Percentiles rank a stretch among this genome's conserved stretches.
Evolutionary conservation across 495 filamentous ascomycete species (phyloP).

Genomic region (Aspergillus ellipticus): DNA sequence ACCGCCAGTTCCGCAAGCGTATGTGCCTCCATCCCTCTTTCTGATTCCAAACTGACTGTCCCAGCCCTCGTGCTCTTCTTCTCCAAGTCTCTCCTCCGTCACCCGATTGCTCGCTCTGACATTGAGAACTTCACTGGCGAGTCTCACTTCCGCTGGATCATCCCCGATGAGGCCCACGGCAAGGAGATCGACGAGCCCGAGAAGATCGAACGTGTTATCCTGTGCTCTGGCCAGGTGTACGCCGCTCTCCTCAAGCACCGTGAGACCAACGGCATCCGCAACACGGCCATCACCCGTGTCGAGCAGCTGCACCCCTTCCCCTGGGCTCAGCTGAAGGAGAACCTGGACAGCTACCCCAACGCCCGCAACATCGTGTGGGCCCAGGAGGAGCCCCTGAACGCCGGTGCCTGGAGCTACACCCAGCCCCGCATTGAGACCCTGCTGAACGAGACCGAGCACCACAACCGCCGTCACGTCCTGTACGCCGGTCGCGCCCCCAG

Average conservation of each 20-base stretch:
- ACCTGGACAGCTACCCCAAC: constrained; percentile 93
- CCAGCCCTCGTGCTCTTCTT: constrained; percentile 93
- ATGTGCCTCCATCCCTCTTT: constrained; percentile 36
- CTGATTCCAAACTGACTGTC: constrained; percentile 16
- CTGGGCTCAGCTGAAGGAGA: constrained; percentile 92
- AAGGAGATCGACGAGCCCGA: constrained; percentile 70
- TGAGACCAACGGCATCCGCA: constrained; percentile 72
- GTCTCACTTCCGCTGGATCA: constrained; percentile 94
- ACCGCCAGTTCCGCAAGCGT: constrained; percentile 99
- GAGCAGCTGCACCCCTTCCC: constrained; percentile 99
- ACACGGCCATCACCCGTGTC: constrained; percentile 89
- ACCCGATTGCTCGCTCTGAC: constrained; percentile 76
- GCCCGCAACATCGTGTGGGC: constrained; percentile 93
- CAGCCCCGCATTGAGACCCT: constrained; percentile 96
- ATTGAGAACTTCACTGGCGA: constrained; percentile 87
- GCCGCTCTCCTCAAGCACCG: constrained; percentile 88
- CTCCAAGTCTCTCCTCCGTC: constrained; percentile 84
- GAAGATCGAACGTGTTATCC: constrained; percentile 87
- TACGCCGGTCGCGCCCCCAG: constrained; percentile 91
- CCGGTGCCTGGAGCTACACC: constrained; percentile 89
- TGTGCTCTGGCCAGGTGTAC: constrained; percentile 95
- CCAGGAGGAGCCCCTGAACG: constrained; percentile 97
- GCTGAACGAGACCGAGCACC: constrained; percentile 84
- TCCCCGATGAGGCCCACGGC: constrained; percentile 79
- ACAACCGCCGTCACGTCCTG: constrained; percentile 91